Evolutionary conservation across 2,329 filamentous ascomycete genomes (phyloP), one percentile per base, ranked within the genome.

Genomic region (Alternaria sp.): DNA sequence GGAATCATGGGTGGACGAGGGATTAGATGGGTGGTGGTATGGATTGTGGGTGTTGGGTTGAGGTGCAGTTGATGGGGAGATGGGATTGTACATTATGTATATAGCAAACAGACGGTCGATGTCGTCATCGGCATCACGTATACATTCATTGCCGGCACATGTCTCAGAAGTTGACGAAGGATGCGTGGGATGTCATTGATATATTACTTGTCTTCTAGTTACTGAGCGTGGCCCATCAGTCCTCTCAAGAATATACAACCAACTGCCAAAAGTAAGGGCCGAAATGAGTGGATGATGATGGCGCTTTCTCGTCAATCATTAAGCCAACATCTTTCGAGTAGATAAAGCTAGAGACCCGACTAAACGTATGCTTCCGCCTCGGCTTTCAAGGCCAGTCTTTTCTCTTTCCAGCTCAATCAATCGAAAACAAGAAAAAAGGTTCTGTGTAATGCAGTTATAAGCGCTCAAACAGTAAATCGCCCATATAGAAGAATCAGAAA

Each of bases 1-100:
- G 95, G 93, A 96, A 98, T 83, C 90, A 97, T 82, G 90, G 84
- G 12, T 99, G 96, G 96, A 97, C 89, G 84, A 87, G 90, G 81
- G 81, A 68, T 50, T 70, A 59, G 58, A 23, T 3, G 5, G 21
- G 21, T 23, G 21, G 21, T 23, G 21, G 21, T 23, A 23, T 23
- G 21, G 21, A 23, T 23, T 23, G 21, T 23, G 21, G 21, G 21
- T 23, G 21, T 23, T 23, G 21, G 21, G 21, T 23, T 23, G 21
- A 5, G 21, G 21, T 23, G 21, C 21, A 23, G 21, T 5, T 5
- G 21, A 23, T 23, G 21, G 21, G 21, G 21, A 23, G 21, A n/a
- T n/a, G n/a, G n/a, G n/a, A n/a, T n/a, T 23, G 21, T 64, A 69
- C 47, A 9, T 59, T 59, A 70, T 46, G 55, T 61, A 28, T 54